Conservation (phyloP, 2,329 filamentous ascomycete genomes). For the Fusarium denticulatum region DNA sequence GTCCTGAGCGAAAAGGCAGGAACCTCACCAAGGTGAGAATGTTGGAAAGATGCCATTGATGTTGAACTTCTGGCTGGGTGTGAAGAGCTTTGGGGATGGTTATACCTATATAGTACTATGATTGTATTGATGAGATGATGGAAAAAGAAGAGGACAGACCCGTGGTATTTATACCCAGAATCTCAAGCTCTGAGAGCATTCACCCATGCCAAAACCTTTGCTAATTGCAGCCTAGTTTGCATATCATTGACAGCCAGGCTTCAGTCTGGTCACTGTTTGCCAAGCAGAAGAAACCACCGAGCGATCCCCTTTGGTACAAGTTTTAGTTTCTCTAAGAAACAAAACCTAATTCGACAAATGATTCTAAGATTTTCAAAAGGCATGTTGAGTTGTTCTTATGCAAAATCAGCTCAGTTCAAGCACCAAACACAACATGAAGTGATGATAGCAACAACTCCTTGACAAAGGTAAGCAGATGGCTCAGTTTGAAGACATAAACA, state of each 20-base stretch:
- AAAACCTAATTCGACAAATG: neutral
- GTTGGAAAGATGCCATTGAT: neutral
- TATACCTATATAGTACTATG: neutral
- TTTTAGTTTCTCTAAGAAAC: neutral
- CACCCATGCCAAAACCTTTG: accelerated
- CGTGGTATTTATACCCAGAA: neutral
- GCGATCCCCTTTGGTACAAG: neutral
- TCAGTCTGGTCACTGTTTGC: neutral
- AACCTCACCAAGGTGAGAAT: accelerated
- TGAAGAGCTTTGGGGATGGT: neutral
- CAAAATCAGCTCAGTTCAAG: neutral
- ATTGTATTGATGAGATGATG: neutral
- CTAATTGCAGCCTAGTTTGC: neutral
- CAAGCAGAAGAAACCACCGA: neutral
- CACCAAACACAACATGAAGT: neutral
- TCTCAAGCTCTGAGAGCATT: neutral
- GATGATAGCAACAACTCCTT: no score
- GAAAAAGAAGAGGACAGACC: neutral
- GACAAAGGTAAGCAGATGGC: neutral
- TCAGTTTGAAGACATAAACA: no score
- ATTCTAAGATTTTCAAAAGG: neutral
- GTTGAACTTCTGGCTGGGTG: neutral
- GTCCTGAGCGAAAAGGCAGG: neutral
- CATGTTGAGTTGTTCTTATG: neutral
- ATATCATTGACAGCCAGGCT: neutral